Conservation (phyloP, 78 protist species). For the Planoprotostelium fungivorum region DNA sequence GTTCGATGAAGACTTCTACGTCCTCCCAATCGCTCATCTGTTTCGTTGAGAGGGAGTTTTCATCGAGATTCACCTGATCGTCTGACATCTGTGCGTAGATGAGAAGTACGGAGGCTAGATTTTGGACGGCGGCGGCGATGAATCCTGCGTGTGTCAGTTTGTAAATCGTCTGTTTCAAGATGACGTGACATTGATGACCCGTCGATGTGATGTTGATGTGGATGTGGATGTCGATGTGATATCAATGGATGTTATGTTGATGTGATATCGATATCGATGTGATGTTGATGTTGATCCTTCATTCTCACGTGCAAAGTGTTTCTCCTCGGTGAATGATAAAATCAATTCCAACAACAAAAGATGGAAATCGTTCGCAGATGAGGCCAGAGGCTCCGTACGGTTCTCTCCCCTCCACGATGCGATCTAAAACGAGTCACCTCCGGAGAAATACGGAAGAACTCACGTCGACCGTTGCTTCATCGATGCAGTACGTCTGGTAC, state of each 20-base stretch:
- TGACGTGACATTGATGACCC: too few relatives aligned
- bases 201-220: too few relatives aligned
- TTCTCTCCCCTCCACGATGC: background rate
- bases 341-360: background rate
- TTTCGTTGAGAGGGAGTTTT: background rate
- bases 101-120: background rate
- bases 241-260: too few relatives aligned
- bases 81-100: background rate
- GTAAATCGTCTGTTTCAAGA: too few relatives aligned
- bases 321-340: background rate
- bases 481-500: background rate
- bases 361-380: background rate
- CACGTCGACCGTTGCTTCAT: background rate
- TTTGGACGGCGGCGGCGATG: background rate
- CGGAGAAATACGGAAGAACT: background rate
- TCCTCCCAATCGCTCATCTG: background rate
- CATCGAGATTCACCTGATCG: background rate
- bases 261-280: too few relatives aligned
- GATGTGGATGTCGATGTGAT: too few relatives aligned
- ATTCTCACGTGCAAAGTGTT: background rate
- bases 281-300: background rate
- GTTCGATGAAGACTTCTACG: background rate
- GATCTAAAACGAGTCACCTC: background rate
- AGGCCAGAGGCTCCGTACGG: background rate
- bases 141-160: background rate